Percentiles rank a stretch among this genome's conserved stretches.
Conservation (phyloP, 331 rosid genomes). For the Acacia concinna region DNA sequence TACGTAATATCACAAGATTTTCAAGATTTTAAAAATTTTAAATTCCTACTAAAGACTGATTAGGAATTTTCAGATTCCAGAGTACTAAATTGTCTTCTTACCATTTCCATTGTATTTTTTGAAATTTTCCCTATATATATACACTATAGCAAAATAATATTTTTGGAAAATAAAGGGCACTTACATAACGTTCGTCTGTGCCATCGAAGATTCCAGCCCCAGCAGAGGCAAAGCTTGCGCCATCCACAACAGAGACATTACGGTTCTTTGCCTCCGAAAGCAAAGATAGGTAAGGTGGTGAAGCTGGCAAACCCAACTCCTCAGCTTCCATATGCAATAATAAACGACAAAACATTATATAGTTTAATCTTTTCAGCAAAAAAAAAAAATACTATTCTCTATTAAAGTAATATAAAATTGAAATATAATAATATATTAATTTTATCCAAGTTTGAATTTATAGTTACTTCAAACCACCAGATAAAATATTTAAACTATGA, state of each 20-base stretch:
- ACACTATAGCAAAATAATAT: too few relatives aligned
- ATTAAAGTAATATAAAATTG: not conserved
- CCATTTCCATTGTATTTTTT: too few relatives aligned
- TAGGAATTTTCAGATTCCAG: too few relatives aligned
- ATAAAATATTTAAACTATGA: not conserved
- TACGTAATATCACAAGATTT: too few relatives aligned
- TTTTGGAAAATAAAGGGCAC: constrained; percentile 21
- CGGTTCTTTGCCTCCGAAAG: constrained; percentile 36
- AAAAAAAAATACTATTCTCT: not conserved
- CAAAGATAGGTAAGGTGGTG: constrained; percentile 76
- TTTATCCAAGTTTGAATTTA: not conserved
- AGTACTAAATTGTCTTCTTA: too few relatives aligned
- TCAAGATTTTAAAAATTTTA: too few relatives aligned
- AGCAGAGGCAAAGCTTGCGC: constrained; percentile 91
- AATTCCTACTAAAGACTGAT: too few relatives aligned
- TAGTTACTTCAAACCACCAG: not conserved
- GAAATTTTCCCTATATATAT: too few relatives aligned
- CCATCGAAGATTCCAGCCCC: constrained; percentile 91
- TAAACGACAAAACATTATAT: not conserved
- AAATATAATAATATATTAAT: not conserved
- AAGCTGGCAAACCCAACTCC: constrained; percentile 65
- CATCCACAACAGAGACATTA: constrained; percentile 43
- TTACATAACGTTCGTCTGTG: constrained; percentile 54
- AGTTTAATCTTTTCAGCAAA: not conserved
- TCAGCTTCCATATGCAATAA: constrained; percentile 57